Base-by-base conservation (phyloP, 805 yeast species). In the Ogataea nonfermentans region DNA sequence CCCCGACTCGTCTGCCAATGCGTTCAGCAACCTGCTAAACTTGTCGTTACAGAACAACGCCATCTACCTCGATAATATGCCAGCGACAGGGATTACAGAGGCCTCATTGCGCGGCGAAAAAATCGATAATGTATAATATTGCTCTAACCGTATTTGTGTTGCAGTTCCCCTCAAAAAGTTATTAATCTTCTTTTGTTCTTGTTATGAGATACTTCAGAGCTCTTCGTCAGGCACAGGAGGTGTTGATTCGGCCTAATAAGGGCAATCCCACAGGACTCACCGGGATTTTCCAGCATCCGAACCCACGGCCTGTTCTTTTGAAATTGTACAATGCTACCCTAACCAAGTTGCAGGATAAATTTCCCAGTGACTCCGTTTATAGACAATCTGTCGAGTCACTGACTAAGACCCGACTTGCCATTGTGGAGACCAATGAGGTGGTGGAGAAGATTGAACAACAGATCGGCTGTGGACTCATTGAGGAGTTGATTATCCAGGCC, bases 221-320 rank as follows among this genome's bases (percentile, higher is more conserved):
- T 3, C 47, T 69, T 10, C 60, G 65, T 35, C 70, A 78, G 55
- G 81, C 75, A 9, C 55, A 55, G 27, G 56, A 56, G 48, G 62
- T 73, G 10, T 69, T 81, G 41, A 73, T 81, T 44, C 76, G 71
- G 54, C 67, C 86, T 9, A 71, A 73, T 3, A 65, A 68, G 25
- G 89, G 88, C 0, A 68, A 78, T 52, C 91, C 91, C 22, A 87
- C 95, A 14, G 95, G 95, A 49, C 52, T 87, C 46, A 76, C 95
- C 3, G 95, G 93, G 2, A 62, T 87, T 47, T 71, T 66, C 55
- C 84, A 81, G 60, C 93, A 85, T 62, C 95, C 95, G 35, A 75
- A 81, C 58, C 95, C 95, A 38, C 76, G 87, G 61, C 90, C 91
- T 2, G 85, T 89, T 3, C 70, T 87, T 53, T 67, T 78, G 41